These are phyloP conservation scores for Abelmoschus esculentus DNA, from an alignment of 345 rosid genomes.

Conservation along the genomic window DNA sequence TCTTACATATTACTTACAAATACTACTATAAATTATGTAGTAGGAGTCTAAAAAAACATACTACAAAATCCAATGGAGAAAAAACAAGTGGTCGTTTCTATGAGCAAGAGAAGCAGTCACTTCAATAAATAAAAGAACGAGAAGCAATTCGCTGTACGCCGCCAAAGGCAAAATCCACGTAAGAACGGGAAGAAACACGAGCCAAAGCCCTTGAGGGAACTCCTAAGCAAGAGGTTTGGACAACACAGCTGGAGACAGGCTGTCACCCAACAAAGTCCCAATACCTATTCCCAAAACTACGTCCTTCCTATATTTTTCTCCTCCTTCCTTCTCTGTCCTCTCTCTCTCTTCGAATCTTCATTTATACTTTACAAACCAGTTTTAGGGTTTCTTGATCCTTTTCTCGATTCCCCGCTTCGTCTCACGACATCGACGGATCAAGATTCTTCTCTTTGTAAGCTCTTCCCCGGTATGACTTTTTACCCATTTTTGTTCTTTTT, in stretches of 20 bases:
- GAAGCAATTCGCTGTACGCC: neutral
- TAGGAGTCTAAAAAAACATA: no score
- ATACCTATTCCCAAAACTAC: conserved; percentile 48
- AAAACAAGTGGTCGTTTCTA: no score
- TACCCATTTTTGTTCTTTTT: neutral
- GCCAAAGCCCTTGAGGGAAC: neutral
- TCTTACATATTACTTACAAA: no score
- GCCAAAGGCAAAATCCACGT: conserved; percentile 25
- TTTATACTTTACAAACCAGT: conserved; percentile 3
- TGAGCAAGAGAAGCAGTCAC: no score
- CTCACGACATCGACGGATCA: conserved; percentile 37
- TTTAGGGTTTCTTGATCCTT: conserved; percentile 42
- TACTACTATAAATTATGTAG: no score
- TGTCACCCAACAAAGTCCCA: conserved; percentile 96
- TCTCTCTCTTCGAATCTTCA: neutral
- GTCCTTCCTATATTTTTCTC: conserved; percentile 15
- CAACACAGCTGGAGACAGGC: conserved; percentile 97
- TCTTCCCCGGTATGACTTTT: conserved; percentile 22
- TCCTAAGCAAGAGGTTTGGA: conserved; percentile 51
- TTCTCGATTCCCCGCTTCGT: conserved; percentile 10
- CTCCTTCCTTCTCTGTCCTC: conserved; percentile 3
- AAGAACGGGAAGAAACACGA: conserved; percentile 18
- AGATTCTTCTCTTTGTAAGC: conserved; percentile 50
- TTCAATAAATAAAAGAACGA: no score
- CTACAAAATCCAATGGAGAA: no score